Evolutionary conservation across 345 rosid species (phyloP), one percentile per base, ranked within the genome.

Genomic region (Populus simonii): DNA sequence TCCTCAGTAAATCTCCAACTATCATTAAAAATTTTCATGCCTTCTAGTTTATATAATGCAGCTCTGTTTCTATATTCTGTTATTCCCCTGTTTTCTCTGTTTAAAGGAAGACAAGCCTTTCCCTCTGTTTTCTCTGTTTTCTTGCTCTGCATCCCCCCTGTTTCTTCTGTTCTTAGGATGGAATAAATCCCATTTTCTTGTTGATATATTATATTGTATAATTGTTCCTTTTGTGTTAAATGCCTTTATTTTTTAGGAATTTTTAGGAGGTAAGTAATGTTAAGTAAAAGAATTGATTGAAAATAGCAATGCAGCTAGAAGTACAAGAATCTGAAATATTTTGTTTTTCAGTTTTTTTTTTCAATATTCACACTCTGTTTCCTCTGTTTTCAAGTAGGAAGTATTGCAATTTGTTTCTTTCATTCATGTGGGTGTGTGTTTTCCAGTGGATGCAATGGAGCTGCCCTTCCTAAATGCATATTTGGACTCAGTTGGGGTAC

Each of bases 401-500:
- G 8, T 62, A 36, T 61, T 36, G 47, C 66, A 66, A 16, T 72
- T 39, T 4, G 10, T 27, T 53, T 39, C 31, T 67, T 38, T 15
- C 36, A 23, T 62, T 13, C 74, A 36, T 13, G 74, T 11, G 13
- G 20, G 20, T 29, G 27, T 57, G 25, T 43, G 25, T 16, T 63
- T 25, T 79, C 71, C 87, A 96, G 99, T 92, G 98, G 98, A 90
- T 84, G 97, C 90, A 76, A 92, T 96, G 98, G 94, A 93, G 81
- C 79, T 92, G 59, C 97, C 98, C 51, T 92, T 93, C 80, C 87
- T 96, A 67, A 92, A 91, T 83, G 90, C 98, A 3, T 92, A 96
- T 83, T 81, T 96, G 84, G 98, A 96, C 73, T 89, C 99, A 69
- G 51, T 92, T 16, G 99, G 99, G 29, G 16, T 77, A 11, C 99